These are phyloP conservation scores for Saccharomycopsis hybrid DNA, from an alignment of 1,139 yeast genomes.

Conservation along the genomic window DNA sequence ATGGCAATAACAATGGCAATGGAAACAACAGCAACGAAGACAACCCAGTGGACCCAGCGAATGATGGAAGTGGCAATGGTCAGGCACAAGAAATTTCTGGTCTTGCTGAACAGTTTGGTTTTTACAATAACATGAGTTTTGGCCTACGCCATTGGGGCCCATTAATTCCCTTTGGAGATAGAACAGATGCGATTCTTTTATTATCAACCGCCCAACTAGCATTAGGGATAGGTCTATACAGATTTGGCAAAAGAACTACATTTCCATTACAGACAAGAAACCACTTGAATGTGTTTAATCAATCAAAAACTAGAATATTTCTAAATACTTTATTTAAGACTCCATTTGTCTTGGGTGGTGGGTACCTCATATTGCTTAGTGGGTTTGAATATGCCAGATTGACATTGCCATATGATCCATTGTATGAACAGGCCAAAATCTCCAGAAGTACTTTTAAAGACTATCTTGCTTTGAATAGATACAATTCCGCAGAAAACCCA, in stretches of 20 bases:
- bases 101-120: too few species aligned
- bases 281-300: not conserved
- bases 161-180: not conserved
- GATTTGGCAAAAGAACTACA: not conserved
- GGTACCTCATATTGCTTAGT: conserved; percentile 1
- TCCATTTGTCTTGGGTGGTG: conserved; percentile 1
- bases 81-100: too few species aligned
- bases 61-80: too few species aligned
- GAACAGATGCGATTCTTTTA: not conserved
- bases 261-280: not conserved
- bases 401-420: conserved; percentile 51
- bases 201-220: not conserved
- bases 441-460: not conserved
- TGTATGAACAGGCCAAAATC: conserved; percentile 50
- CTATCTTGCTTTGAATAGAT: too few species aligned
- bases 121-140: too few species aligned
- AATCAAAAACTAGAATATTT: not conserved
- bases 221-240: not conserved
- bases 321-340: not conserved
- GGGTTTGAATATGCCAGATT: conserved; percentile 43
- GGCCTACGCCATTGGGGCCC: not conserved
- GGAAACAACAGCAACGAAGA: too few species aligned
- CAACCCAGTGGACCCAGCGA: too few species aligned
- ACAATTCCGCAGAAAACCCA: too few species aligned
- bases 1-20: too few species aligned